Percentiles rank a stretch among this genome's conserved stretches.
Conservation (phyloP, 768 basidiomycete species). For the Tephrocybe sp. region DNA sequence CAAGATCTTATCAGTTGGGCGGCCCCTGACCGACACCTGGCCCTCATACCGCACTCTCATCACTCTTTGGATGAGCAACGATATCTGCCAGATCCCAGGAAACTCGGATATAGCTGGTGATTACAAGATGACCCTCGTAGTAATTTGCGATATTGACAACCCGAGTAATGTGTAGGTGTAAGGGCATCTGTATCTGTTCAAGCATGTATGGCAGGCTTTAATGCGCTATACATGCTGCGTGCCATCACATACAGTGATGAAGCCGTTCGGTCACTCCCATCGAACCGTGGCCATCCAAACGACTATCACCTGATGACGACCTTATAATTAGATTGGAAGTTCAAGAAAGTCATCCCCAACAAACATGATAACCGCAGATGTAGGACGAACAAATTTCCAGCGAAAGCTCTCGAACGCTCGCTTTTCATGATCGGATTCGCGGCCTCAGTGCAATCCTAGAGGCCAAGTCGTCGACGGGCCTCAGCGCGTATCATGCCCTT, state of each 20-base stretch:
- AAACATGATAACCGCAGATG: neutral
- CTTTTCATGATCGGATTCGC: conserved; percentile 8
- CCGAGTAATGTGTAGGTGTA: neutral
- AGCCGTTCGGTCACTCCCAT: neutral
- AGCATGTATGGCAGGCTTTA: conserved; percentile 3
- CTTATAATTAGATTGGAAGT: too few relatives aligned
- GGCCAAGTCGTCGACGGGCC: neutral
- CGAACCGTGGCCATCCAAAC: too few relatives aligned
- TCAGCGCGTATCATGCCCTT: conserved; percentile 3
- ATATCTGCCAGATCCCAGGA: conserved; percentile 8
- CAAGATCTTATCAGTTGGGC: neutral
- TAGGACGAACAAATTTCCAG: neutral
- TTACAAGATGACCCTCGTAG: neutral
- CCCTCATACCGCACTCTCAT: neutral
- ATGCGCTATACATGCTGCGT: neutral
- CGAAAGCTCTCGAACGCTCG: neutral
- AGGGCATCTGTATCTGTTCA: conserved; percentile 4
- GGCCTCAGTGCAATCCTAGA: conserved; percentile 6
- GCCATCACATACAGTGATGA: neutral
- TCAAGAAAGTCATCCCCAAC: too few relatives aligned
- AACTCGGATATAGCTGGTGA: conserved; percentile 7
- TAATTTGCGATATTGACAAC: neutral
- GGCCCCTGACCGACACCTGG: too few relatives aligned
- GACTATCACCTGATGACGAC: too few relatives aligned
- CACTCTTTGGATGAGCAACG: neutral